Base-by-base conservation (phyloP, 495 filamentous ascomycete species). In the Neurospora tetrasperma region DNA sequence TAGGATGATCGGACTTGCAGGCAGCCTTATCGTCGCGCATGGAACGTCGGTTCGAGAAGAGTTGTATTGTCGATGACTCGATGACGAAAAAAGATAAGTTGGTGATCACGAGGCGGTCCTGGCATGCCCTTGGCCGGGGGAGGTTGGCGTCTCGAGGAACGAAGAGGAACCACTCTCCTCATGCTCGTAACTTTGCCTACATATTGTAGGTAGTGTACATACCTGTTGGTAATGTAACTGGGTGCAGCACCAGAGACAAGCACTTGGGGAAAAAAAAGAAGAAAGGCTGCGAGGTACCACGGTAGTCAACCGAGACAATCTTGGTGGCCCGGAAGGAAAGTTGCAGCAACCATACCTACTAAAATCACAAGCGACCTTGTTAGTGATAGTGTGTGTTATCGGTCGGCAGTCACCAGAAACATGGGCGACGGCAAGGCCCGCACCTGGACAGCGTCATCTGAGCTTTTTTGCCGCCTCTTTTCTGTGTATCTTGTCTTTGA, bases 81-180 rank as follows among this genome's bases (percentile, higher is more conserved):
- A 80, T 80, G 78, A 79, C 77, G 79, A 38, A 38, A 38, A 76
- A 76, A 78, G 76, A 77, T 74, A 73, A 69, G 27, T 54, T 46
- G 16, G n/a, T 48, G 77, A 78, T 79, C 79, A 79, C 77, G 75
- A 79, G 77, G 66, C 40, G 44, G 69, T 48, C 59, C 35, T 43
- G 54, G 59, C 71, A 20, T 68, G 41, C 54, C 42, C 27, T 35
- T 18, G 54, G 46, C 40, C 70, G 14, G 39, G 5, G 27, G 54
- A 66, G 54, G 54, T 66, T 66, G 54, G 54, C 54, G 54, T 66
- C 6, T 38, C 35, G 12, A 12, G 9, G 20, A 6, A 59, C 10
- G 20, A 38, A 14, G 46, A 54, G n/a, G n/a, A 54, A 23, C n/a
- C 46, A 54, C 46, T 48, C 46, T 27, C 27, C 27, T 31, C 27